Evolutionary conservation across 2,329 filamentous ascomycete genomes (phyloP), one percentile per base, ranked within the genome.

Genomic region (Sporothrix brunneoviolacea): DNA sequence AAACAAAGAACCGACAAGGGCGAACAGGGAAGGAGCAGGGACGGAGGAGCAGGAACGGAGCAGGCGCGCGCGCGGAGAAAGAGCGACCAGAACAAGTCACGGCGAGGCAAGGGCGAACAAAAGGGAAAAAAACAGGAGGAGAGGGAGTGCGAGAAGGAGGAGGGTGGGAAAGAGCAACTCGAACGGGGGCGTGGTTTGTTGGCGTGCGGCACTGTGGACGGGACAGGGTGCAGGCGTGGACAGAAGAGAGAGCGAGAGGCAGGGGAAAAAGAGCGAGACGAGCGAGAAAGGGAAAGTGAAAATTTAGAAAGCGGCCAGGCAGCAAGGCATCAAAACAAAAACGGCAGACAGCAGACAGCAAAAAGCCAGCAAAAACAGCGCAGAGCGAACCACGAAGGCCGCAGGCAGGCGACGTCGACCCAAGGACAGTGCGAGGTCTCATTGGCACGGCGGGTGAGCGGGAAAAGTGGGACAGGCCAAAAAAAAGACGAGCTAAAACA

Each of bases 1-100:
- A 40, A 32, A 44, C n/a, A n/a, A n/a, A n/a, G n/a, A n/a, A n/a
- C n/a, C n/a, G n/a, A n/a, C n/a, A 49, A 37, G 42, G 36, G 51
- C 45, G 41, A 49, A 35, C 36, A 39, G 28, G 40, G 32, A 47
- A 24, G 46, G 19, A 48, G 36, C 30, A 32, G 22, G 21, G 48
- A 30, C 40, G 37, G 45, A 40, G 46, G 42, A 27, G 28, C 18
- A 41, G 36, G 30, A 21, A 38, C 21, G 19, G 37, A 41, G 36
- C 22, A 37, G 19, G 22, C 21, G 36, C 21, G 13, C 40, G 33
- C 15, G 18, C 28, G 18, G 15, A 47, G n/a, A 39, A 43, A 19
- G 37, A 47, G 8, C 15, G 37, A 47, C 32, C 13, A 38, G 21
- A 45, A 22, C 21, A 21, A 46, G 30, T 9, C 19, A 28, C 36